phyloP scores from a whole-genome alignment of 1,284 basidiomycete species.

The Vanrija humicola region DNA sequence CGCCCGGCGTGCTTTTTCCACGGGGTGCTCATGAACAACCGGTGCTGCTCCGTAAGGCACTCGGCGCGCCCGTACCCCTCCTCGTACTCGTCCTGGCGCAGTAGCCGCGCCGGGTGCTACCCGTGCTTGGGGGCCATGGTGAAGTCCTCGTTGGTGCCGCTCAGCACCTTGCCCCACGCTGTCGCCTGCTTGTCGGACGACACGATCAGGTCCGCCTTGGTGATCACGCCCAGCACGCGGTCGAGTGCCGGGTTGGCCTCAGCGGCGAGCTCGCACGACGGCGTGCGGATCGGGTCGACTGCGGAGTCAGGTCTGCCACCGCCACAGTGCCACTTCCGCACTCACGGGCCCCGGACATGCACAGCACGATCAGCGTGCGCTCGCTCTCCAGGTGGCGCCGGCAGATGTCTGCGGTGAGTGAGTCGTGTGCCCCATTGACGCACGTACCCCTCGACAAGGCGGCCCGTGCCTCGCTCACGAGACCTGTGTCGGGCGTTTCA shows the following conservation, averaged over 20 bases:
- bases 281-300: slow-evolving; percentile 15
- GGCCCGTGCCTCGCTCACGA: slow-evolving; percentile 3
- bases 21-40: no score
- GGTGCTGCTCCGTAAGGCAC: not conserved
- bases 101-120: slow-evolving; percentile 14
- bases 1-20: slow-evolving; percentile 9
- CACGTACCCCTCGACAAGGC: no score
- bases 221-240: slow-evolving; percentile 24
- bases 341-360: slow-evolving; percentile 23
- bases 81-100: slow-evolving; percentile 6
- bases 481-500: not conserved
- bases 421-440: no score
- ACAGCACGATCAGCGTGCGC: slow-evolving; percentile 23
- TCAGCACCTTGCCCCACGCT: slow-evolving; percentile 9
- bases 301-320: not conserved
- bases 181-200: not conserved
- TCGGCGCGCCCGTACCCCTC: not conserved
- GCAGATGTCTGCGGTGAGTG: no score
- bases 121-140: slow-evolving; percentile 5
- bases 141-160: not conserved
- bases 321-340: not conserved
- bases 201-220: slow-evolving; percentile 23
- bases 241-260: slow-evolving; percentile 14
- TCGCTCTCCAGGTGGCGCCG: slow-evolving; percentile 10
- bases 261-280: slow-evolving; percentile 10